Conservation (phyloP, 2,329 filamentous ascomycete genomes). For the Dryadomyces quercus-mongolicae region DNA sequence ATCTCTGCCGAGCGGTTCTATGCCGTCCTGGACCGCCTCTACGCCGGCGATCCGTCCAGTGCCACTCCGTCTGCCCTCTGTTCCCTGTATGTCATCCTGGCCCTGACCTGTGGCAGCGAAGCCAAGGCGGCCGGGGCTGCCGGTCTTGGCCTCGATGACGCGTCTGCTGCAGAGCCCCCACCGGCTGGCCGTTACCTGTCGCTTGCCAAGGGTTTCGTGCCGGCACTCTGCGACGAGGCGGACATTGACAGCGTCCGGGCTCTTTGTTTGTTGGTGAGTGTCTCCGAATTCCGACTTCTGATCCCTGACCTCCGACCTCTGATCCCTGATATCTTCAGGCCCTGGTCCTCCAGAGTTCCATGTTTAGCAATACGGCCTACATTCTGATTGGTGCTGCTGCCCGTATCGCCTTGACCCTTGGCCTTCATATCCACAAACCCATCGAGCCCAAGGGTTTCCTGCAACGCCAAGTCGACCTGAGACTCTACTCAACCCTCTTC, state of each 20-base stretch:
- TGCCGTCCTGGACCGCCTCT: conserved; percentile 15
- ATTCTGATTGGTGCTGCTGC: conserved; percentile 16
- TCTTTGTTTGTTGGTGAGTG: conserved; percentile 14
- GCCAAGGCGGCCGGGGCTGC: conserved; percentile 2
- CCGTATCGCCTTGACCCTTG: conserved; percentile 16
- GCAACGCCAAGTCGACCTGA: conserved; percentile 15
- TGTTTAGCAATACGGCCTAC: conserved; percentile 16
- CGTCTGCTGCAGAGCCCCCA: conserved; percentile 4
- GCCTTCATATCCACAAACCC: conserved; percentile 14
- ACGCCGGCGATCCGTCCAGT: conserved; percentile 14
- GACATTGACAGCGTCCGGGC: conserved; percentile 17
- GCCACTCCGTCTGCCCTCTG: conserved; percentile 16
- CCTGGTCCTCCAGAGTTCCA: conserved; percentile 15
- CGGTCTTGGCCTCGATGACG: neutral
- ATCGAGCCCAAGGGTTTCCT: conserved; percentile 13
- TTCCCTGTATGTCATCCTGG: conserved; percentile 16
- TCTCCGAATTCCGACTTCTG: too few species aligned
- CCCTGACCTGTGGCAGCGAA: conserved; percentile 17
- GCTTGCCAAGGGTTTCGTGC: conserved; percentile 15
- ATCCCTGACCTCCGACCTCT: too few species aligned
- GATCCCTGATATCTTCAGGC: too few species aligned
- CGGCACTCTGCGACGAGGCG: conserved; percentile 15
- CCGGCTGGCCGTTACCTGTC: conserved; percentile 14
- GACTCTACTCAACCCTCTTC: conserved; percentile 16
- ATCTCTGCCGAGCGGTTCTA: conserved; percentile 16